phyloP scores from a whole-genome alignment of 163 green algal genomes.

The Prototheca cutis region DNA sequence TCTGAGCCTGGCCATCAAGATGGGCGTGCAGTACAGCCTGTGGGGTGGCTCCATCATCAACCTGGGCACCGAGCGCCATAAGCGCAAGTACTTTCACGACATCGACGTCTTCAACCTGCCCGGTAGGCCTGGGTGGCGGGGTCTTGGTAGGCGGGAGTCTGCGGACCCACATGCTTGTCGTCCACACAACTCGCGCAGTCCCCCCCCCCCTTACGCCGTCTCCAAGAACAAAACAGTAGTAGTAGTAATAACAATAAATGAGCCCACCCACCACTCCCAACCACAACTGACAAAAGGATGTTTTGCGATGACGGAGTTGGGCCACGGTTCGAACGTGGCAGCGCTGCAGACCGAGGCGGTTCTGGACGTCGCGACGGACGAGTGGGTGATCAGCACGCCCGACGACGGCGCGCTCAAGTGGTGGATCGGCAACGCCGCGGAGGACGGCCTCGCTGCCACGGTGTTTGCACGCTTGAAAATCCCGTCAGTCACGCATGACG shows the following conservation, averaged over 20 bases:
- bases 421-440: slow-evolving; percentile 76
- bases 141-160: too few relatives aligned
- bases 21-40: slow-evolving; percentile 82
- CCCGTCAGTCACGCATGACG: slow-evolving; percentile 40
- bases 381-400: slow-evolving; percentile 74
- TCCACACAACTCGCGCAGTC: too few relatives aligned
- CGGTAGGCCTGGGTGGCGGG: too few relatives aligned
- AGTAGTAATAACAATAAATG: too few relatives aligned
- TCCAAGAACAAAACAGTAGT: too few relatives aligned
- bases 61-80: slow-evolving; percentile 75
- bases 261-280: too few relatives aligned
- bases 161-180: too few relatives aligned
- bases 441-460: slow-evolving; percentile 60
- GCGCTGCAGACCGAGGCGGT: slow-evolving; percentile 61
- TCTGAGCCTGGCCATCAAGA: slow-evolving; percentile 65
- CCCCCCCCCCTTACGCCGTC: too few relatives aligned
- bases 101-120: slow-evolving; percentile 65
- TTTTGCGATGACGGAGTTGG: slow-evolving; percentile 95
- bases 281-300: too few relatives aligned
- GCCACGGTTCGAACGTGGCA: slow-evolving; percentile 80
- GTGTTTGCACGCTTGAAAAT: slow-evolving; percentile 81
- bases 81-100: slow-evolving; percentile 66
- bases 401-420: slow-evolving; percentile 85
- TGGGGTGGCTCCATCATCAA: slow-evolving; percentile 86
- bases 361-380: slow-evolving; percentile 65